Base-by-base conservation (phyloP, 2,329 filamentous ascomycete species). In the Claviceps citrina region DNA sequence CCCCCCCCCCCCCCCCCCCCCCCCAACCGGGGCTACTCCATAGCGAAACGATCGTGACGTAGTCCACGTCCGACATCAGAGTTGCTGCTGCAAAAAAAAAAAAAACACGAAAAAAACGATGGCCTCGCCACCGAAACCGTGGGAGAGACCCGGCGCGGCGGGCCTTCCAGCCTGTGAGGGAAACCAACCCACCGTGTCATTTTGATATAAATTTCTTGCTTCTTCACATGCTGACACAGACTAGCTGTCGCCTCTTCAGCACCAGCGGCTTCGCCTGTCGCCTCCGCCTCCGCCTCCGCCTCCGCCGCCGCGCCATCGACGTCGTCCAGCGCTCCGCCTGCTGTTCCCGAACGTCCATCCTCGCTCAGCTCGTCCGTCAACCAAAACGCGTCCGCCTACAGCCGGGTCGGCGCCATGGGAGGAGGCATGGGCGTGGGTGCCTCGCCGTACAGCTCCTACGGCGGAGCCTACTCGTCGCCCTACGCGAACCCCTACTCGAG, bases 51-150 rank as follows among this genome's bases (percentile, higher is more conserved):
- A 20, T 31, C 19, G 9, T 38, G 40, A 42, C 40, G 39, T 35
- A 46, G 36, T n/a, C n/a, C n/a, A n/a, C n/a, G n/a, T n/a, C n/a
- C n/a, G n/a, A n/a, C n/a, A n/a, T n/a, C n/a, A n/a, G n/a, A n/a
- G n/a, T n/a, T n/a, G n/a, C n/a, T n/a, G n/a, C n/a, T n/a, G n/a
- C n/a, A n/a, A n/a, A n/a, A n/a, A n/a, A n/a, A n/a, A n/a, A n/a
- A n/a, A n/a, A n/a, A n/a, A n/a, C n/a, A n/a, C n/a, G n/a, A n/a
- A n/a, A n/a, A n/a, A n/a, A n/a, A n/a, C 22, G 10, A 78, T 78
- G 70, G 73, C 73, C 47, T 95, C 89, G 61, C 91, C 91, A 56
- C 91, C 91, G 41, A 98, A 98, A 65, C 91, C 91, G 35, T 98
- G 91, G 91, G 91, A 98, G 66, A 76, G 81, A 60, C 73, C 79